Conservation (phyloP, 2,329 filamentous ascomycete species). For the Diaporthe helianthi region DNA sequence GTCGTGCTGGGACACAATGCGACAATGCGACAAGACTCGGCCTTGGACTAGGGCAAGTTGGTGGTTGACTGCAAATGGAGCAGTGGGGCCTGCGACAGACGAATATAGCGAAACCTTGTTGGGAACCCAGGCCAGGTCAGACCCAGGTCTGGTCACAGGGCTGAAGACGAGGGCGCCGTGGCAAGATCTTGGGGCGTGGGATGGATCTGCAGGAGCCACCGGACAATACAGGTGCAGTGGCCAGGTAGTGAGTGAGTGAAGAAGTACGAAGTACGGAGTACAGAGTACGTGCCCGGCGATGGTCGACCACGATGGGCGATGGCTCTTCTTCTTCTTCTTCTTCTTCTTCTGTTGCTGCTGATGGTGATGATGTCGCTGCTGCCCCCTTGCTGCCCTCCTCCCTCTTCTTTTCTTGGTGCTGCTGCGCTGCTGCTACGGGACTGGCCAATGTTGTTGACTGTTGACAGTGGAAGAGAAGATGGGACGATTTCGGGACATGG, state of each 20-base stretch:
- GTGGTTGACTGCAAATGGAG: neutral
- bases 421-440: neutral
- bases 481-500: conserved; percentile 16
- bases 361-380: neutral
- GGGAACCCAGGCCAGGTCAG: neutral
- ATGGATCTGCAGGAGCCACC: conserved; percentile 23
- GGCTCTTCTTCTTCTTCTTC: neutral
- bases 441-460: conserved; percentile 20
- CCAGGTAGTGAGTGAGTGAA: neutral
- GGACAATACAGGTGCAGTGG: neutral
- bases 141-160: conserved; percentile 13
- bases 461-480: conserved; percentile 10
- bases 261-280: neutral
- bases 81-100: conserved; percentile 5
- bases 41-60: neutral
- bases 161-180: conserved; percentile 12
- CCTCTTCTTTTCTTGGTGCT: neutral
- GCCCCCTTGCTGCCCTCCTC: neutral
- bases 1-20: conserved; percentile 18
- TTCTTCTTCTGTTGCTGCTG: neutral
- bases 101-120: conserved; percentile 10
- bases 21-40: neutral
- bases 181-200: conserved; percentile 24
- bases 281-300: neutral
- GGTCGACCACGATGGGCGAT: neutral